Base-by-base conservation (phyloP, 805 yeast species). In the Wickerhamiella occidentalis region DNA sequence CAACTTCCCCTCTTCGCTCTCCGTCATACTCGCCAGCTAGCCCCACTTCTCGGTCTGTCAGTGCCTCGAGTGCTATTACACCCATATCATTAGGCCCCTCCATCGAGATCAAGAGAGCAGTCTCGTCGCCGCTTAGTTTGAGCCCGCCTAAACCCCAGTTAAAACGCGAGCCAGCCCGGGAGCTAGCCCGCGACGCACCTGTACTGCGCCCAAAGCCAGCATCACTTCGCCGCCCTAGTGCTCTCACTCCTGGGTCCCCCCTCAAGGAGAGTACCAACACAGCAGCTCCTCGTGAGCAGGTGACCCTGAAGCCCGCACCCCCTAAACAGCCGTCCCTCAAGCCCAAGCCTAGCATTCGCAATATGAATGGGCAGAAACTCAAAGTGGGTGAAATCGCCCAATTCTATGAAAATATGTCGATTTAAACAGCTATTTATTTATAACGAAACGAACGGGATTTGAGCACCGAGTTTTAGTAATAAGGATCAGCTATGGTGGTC, bases 351-450 rank as follows among this genome's bases (percentile, higher is more conserved):
- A 42, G 48, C 22, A 26, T 49, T 19, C 47, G 45, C 17, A 43
- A 49, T 40, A 38, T 49, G n/a, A 23, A 35, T 3, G 79, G 78
- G 11, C 68, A 75, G 47, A n/a, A 17, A 19, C 19, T 40, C 11
- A 77, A 76, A 61, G 85, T 80, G 1, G 75, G 78, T 11, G 79
- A 75, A 57, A 65, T 80, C 51, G 82, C 85, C 1, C 73, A 71
- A 51, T 62, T 80, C 36, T 80, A 76, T 55, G 87, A 80, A 58
- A 84, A 80, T 19, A 45, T 45, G 12, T 45, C 38, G 9, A 33
- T 33, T 15, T 33, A 17, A 33, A 7, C 38, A 33, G 19, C n/a
- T 33, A 33, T 33, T 33, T 33, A 33, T 33, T 33, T 15, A 33
- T 33, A 5, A 7, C 33, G 11, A 11, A 29, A 3, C 26, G 5